Percentiles rank a stretch among this genome's conserved stretches.
These are phyloP conservation scores for Neurospora sp. DNA, from an alignment of 2,329 filamentous ascomycete species.

Conservation along the genomic window DNA sequence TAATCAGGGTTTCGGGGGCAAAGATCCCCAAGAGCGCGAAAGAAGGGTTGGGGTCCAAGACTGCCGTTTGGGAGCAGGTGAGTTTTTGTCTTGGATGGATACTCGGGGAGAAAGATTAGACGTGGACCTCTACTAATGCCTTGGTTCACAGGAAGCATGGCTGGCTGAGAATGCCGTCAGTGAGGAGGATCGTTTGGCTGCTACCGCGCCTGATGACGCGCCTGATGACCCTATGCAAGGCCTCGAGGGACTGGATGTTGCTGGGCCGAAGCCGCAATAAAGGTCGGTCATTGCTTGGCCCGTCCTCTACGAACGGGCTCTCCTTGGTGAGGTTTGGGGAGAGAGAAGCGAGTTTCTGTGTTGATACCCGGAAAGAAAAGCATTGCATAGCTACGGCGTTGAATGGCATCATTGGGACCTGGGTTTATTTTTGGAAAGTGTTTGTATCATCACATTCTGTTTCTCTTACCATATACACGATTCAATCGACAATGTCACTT, in stretches of 20 bases:
- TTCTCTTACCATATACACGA: neutral
- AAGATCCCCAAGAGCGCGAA: conserved; percentile 84
- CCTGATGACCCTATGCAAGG: conserved; percentile 78
- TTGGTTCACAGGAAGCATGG: conserved; percentile 67
- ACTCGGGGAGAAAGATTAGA: neutral
- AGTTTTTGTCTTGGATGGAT: conserved; percentile 16
- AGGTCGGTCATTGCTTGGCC: conserved; percentile 18
- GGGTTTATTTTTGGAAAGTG: neutral
- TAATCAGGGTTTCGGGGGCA: conserved; percentile 84
- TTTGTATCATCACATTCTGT: neutral
- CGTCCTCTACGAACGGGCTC: neutral
- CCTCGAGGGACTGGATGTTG: conserved; percentile 84
- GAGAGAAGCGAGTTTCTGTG: conserved; percentile 9
- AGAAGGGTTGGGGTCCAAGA: conserved; percentile 75
- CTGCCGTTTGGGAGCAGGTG: conserved; percentile 95
- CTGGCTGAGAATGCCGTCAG: conserved; percentile 77
- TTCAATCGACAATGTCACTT: neutral
- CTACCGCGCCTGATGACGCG: conserved; percentile 44
- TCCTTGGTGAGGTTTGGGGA: neutral
- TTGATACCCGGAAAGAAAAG: conserved; percentile 11
- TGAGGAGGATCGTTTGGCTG: conserved; percentile 62
- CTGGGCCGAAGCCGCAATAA: conserved; percentile 72
- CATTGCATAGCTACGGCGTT: conserved; percentile 39
- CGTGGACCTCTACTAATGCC: conserved; percentile 8
- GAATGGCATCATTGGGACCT: conserved; percentile 8